These are phyloP conservation scores for Aspergillus niger DNA, from an alignment of 2,329 filamentous ascomycete species.

Conservation along the genomic window DNA sequence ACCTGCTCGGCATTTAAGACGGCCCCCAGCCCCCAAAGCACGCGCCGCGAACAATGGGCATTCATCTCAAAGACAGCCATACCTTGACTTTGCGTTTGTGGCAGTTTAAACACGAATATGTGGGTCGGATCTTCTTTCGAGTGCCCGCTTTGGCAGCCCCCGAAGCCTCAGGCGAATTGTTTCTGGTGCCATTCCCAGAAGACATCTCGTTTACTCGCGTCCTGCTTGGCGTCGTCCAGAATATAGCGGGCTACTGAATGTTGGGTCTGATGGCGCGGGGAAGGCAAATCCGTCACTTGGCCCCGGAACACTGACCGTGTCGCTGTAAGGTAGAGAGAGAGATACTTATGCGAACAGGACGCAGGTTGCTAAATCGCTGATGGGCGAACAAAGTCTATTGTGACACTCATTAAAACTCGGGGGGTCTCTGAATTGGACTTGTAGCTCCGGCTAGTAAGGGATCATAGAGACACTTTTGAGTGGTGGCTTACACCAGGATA, in stretches of 20 bases:
- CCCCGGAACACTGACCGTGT: not conserved
- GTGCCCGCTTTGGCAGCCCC: constrained; percentile 10
- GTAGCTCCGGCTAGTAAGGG: constrained; percentile 3
- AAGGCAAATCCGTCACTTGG: not conserved
- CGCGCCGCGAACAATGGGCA: not conserved
- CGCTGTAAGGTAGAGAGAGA: not conserved
- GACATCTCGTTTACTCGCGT: not conserved
- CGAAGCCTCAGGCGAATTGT: not conserved
- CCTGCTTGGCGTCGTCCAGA: not conserved
- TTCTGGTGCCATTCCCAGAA: not conserved
- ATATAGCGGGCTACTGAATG: not conserved
- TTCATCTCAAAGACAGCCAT: not conserved
- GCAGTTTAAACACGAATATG: constrained; percentile 34
- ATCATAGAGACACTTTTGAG: constrained; percentile 2
- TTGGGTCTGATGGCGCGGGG: not conserved
- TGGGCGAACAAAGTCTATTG: constrained; percentile 8
- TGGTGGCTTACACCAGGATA: constrained; percentile 8
- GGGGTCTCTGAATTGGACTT: not conserved
- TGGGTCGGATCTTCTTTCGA: constrained; percentile 32
- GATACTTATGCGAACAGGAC: not conserved
- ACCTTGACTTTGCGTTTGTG: constrained; percentile 40
- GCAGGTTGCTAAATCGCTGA: not conserved
- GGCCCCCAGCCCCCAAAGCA: not conserved
- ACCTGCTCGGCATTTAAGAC: not conserved
- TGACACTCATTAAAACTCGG: not conserved